A percentile compares a stretch with the other conserved stretches of the same genome.
These are phyloP conservation scores for Geosmithia putterillii DNA, from an alignment of 2,329 filamentous ascomycete species.

Conservation along the genomic window DNA sequence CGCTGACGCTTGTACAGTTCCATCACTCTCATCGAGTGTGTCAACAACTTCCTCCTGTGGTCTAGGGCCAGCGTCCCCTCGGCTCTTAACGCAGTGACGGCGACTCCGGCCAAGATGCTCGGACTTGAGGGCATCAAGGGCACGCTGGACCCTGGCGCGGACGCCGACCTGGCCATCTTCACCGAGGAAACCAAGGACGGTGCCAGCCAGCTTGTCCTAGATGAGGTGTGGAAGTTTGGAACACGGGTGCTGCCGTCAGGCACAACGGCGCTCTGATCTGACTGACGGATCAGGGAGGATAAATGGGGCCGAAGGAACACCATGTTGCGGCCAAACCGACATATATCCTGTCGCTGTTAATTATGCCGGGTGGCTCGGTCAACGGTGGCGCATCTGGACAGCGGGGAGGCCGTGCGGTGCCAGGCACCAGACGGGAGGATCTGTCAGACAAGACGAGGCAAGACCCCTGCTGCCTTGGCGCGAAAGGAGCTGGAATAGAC, in stretches of 20 bases:
- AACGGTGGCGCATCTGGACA: no score
- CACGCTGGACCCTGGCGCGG: slow-evolving; percentile 45
- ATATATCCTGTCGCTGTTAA: no score
- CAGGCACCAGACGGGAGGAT: no score
- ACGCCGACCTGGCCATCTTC: slow-evolving; percentile 59
- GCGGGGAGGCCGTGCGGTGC: no score
- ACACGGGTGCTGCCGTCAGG: slow-evolving; percentile 25
- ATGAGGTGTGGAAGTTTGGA: slow-evolving; percentile 75
- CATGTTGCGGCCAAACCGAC: background rate
- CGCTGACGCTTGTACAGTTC: no score
- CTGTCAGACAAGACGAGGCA: no score
- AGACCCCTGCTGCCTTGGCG: no score
- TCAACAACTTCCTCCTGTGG: slow-evolving; percentile 71
- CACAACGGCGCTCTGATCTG: background rate
- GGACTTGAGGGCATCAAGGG: slow-evolving; percentile 58
- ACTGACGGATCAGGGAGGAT: background rate
- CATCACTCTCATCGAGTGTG: slow-evolving; percentile 66
- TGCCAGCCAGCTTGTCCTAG: slow-evolving; percentile 44
- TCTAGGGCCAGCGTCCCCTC: slow-evolving; percentile 55
- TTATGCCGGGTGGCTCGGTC: no score
- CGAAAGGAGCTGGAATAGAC: no score
- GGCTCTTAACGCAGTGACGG: slow-evolving; percentile 60
- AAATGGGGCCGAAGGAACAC: background rate
- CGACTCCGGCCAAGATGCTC: slow-evolving; percentile 67
- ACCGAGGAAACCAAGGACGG: slow-evolving; percentile 36